Conservation (phyloP, 495 filamentous ascomycete species). For the Aspergillus ellipticus region DNA sequence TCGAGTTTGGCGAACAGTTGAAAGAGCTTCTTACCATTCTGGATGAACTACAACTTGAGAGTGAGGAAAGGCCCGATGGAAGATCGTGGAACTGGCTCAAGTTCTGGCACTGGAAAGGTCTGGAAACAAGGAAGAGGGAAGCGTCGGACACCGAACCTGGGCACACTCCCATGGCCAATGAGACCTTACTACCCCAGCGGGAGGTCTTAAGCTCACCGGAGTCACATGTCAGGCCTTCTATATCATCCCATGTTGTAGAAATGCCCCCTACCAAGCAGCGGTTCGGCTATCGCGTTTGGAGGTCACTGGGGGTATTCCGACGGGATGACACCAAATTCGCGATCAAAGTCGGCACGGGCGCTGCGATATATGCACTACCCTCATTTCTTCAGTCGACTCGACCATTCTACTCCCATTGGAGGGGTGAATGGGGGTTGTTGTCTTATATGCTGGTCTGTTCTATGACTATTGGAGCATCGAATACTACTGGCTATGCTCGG, state of each 20-base stretch:
- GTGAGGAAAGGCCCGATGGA: conserved; percentile 50
- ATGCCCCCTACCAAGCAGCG: conserved; percentile 26
- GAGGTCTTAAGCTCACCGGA: neutral
- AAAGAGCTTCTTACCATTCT: conserved; percentile 75
- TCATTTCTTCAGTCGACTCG: conserved; percentile 76
- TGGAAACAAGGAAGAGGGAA: conserved; percentile 15
- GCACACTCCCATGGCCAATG: neutral
- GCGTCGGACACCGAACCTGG: conserved; percentile 17
- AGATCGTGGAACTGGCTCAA: conserved; percentile 84
- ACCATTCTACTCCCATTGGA: conserved; percentile 80
- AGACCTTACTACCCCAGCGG: neutral
- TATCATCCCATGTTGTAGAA: neutral
- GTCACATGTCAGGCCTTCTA: neutral
- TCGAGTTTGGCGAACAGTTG: conserved; percentile 88
- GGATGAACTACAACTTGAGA: conserved; percentile 72
- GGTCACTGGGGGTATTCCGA: conserved; percentile 53
- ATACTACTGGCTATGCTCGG: conserved; percentile 81
- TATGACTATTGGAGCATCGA: conserved; percentile 94
- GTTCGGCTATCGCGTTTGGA: conserved; percentile 56
- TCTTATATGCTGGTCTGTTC: conserved; percentile 98
- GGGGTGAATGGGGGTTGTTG: conserved; percentile 93
- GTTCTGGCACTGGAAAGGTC: conserved; percentile 58
- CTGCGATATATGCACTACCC: conserved; percentile 78
- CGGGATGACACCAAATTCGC: conserved; percentile 74
- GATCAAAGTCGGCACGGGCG: conserved; percentile 88